phyloP scores from a whole-genome alignment of 805 yeast genomes.

The Metschnikowia similis region DNA sequence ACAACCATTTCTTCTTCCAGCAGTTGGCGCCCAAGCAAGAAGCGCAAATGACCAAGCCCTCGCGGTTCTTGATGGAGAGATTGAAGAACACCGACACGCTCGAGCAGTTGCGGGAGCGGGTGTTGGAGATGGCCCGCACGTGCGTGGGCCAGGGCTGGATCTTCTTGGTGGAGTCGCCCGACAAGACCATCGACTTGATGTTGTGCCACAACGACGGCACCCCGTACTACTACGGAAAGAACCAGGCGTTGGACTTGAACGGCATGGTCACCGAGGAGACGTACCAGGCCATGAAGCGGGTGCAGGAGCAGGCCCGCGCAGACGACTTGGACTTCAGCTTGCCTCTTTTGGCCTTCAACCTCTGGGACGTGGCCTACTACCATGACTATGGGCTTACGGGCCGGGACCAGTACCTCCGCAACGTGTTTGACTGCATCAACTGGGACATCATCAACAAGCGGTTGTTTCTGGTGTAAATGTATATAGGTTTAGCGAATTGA shows the following conservation, averaged over 20 bases:
- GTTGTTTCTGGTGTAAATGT: slow-evolving; percentile 33
- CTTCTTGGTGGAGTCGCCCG: slow-evolving; percentile 61
- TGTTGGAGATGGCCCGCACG: slow-evolving; percentile 48
- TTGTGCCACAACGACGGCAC: slow-evolving; percentile 71
- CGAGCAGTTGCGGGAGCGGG: slow-evolving; percentile 48
- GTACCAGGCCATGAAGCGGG: slow-evolving; percentile 37
- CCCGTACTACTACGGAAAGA: slow-evolving; percentile 64
- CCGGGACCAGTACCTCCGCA: slow-evolving; percentile 64
- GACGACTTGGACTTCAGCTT: slow-evolving; percentile 56
- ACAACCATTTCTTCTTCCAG: slow-evolving; percentile 84
- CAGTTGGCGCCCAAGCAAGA: slow-evolving; percentile 42
- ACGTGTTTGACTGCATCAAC: slow-evolving; percentile 73
- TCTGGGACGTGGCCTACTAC: slow-evolving; percentile 89
- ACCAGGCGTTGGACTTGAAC: slow-evolving; percentile 73
- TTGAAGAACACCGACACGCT: slow-evolving; percentile 35
- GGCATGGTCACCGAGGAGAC: slow-evolving; percentile 60
- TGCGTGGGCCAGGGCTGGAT: slow-evolving; percentile 72
- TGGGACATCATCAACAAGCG: slow-evolving; percentile 72
- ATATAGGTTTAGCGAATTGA: background rate
- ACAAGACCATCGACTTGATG: slow-evolving; percentile 52
- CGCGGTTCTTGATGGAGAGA: slow-evolving; percentile 35
- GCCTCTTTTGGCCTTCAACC: slow-evolving; percentile 72
- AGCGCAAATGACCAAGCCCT: slow-evolving; percentile 34
- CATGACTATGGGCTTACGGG: slow-evolving; percentile 81
- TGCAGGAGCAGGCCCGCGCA: slow-evolving; percentile 39